Conservation (phyloP, 257 asterid genomes). For the Coffea canephora region DNA sequence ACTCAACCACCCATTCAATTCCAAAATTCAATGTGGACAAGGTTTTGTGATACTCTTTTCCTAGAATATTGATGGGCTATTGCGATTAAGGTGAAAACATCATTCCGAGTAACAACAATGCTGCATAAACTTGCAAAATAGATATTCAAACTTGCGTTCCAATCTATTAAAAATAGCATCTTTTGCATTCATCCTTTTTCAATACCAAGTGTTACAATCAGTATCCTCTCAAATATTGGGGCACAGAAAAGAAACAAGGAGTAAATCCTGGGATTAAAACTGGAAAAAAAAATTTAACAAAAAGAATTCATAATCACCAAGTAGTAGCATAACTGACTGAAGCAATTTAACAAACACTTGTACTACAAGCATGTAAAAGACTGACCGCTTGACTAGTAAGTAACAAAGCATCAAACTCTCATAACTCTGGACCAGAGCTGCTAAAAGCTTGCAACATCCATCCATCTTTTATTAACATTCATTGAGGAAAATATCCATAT, state of each 20-base stretch:
- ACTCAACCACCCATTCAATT: slow-evolving; percentile 1
- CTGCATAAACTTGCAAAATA: background rate
- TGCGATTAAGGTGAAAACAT: background rate
- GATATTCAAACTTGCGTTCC: background rate
- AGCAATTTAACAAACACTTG: background rate
- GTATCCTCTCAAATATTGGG: too few relatives aligned
- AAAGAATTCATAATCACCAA: background rate
- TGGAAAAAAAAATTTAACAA: background rate
- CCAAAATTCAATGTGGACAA: background rate
- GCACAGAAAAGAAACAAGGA: background rate
- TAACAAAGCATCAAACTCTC: too few relatives aligned
- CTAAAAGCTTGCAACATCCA: too few relatives aligned
- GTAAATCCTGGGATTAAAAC: too few relatives aligned
- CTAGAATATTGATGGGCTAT: background rate
- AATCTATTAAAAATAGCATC: background rate
- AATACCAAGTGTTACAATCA: background rate
- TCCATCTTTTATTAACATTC: too few relatives aligned
- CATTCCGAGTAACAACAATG: background rate
- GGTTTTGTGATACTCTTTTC: background rate
- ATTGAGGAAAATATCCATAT: background rate
- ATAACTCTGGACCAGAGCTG: too few relatives aligned
- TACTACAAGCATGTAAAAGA: background rate
- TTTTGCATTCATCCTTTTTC: background rate
- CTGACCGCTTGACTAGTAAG: background rate
- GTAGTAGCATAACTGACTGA: background rate